A percentile compares a stretch with the other conserved stretches of the same genome.
Evolutionary conservation across 306 rosid genomes (phyloP).

Genomic region (Begonia peltatifolia): DNA sequence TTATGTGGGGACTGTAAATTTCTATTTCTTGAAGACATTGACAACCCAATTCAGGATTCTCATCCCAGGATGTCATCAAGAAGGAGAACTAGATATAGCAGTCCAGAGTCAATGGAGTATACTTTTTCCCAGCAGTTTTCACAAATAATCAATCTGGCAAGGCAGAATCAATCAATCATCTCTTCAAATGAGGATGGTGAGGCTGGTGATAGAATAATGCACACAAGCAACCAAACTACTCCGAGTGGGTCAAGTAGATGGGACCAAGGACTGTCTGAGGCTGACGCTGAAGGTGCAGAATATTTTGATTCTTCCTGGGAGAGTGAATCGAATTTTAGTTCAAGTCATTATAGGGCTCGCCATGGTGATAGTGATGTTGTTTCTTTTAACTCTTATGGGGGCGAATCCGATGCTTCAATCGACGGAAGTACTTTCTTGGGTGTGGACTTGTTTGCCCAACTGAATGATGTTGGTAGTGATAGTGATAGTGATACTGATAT

Average conservation of each 20-base stretch:
- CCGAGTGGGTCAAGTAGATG: conserved; percentile 64
- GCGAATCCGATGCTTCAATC: conserved; percentile 71
- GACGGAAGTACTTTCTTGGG: conserved; percentile 64
- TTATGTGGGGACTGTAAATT: conserved; percentile 87
- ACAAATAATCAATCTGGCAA: conserved; percentile 23
- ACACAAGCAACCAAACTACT: conserved; percentile 45
- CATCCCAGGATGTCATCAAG: conserved; percentile 24
- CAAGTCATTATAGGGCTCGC: conserved; percentile 33
- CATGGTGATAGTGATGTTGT: conserved; percentile 52
- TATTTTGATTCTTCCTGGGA: conserved; percentile 50
- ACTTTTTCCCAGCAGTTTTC: conserved; percentile 35
- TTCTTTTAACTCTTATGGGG: conserved; percentile 64
- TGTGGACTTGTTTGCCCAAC: conserved; percentile 32
- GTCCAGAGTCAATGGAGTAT: conserved; percentile 53
- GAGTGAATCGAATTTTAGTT: conserved; percentile 57
- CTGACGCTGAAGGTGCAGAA: conserved; percentile 73
- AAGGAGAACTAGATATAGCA: conserved; percentile 38
- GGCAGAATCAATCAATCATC: conserved; percentile 32
- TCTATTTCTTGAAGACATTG: conserved; percentile 62
- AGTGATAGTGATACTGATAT: conserved; percentile 72
- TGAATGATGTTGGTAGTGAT: conserved; percentile 33
- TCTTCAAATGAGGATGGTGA: conserved; percentile 47
- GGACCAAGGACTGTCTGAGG: conserved; percentile 53
- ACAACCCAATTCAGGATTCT: conserved; percentile 25
- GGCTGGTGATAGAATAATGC: conserved; percentile 26